Percentiles rank a stretch among this genome's conserved stretches.
Evolutionary conservation across 169 alveolate species (phyloP).

Genomic region (Ichthyophthirius multifiliis): DNA sequence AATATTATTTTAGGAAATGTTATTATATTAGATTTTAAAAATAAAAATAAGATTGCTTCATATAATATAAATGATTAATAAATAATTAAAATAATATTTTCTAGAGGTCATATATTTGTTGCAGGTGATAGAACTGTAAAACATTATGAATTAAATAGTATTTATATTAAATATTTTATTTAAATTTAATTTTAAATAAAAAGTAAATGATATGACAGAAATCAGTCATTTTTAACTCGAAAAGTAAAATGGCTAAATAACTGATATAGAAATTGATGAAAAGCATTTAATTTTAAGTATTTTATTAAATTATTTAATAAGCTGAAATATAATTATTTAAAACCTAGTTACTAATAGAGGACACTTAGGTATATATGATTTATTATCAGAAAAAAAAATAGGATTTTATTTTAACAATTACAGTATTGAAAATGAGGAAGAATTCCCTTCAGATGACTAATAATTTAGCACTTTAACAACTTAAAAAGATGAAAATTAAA

Average conservation of each 20-base stretch:
- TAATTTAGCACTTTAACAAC: neutral
- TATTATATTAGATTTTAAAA: neutral
- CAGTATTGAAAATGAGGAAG: neutral
- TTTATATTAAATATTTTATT: neutral
- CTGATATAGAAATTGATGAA: conserved; percentile 13
- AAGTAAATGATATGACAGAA: neutral
- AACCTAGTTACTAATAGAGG: conserved; percentile 3
- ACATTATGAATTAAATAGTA: neutral
- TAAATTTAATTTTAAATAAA: neutral
- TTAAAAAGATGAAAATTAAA: neutral
- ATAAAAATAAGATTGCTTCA: too few relatives aligned
- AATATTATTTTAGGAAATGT: neutral
- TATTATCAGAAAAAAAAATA: conserved; percentile 3
- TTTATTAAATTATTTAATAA: neutral
- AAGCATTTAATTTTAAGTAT: neutral
- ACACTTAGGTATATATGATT: conserved; percentile 8
- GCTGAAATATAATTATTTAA: neutral
- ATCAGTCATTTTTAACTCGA: neutral
- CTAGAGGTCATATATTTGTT: neutral
- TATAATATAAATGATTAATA: neutral
- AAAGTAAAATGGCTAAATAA: neutral
- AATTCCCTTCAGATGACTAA: neutral
- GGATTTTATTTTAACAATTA: neutral
- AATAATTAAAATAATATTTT: neutral
- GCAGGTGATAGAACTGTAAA: neutral